Evolutionary conservation across 2,329 filamentous ascomycete genomes (phyloP), one percentile per base, ranked within the genome.

Genomic region (Macrophomina pseudophaseolina): DNA sequence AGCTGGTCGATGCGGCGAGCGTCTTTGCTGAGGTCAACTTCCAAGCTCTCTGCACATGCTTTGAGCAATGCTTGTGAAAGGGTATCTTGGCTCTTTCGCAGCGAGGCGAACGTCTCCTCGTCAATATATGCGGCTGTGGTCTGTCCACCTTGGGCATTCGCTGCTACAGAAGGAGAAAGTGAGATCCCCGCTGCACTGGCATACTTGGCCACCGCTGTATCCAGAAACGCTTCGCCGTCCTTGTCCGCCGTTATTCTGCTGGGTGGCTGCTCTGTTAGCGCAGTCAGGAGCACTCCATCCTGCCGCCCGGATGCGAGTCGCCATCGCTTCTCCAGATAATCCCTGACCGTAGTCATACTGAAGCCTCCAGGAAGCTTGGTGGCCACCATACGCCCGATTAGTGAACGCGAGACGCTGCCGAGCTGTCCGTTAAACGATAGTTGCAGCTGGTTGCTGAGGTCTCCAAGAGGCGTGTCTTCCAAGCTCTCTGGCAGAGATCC

Each of bases 401-500:
- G 49, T 7, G 49, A 52, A n/a, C 30, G 28, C 4, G 49, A 32
- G 49, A 32, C 28, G 49, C 11, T 32, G 12, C 49, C 49, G 3
- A 52, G 49, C 48, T 32, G 48, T 5, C 48, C 48, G 48, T 51
- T 51, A 30, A 51, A 51, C 2, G 48, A 51, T 30, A 51, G 48
- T 14, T 51, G 48, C 48, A 51, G 48, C 48, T 51, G 48, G 48
- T 30, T 11, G 38, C 44, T 56, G 8, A 66, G 64, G 7, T 59
- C 53, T n/a, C 23, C 35, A 3, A 66, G n/a, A 18, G 53, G 44
- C 23, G 58, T 23, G n/a, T 66, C 64, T 30, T 66, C 64, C 16
- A 42, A 23, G 9, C 38, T 38, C n/a, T 66, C 64, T 28, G 64
- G 64, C 18, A 52, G 28, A 38, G 42, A 44, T 30, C 64, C 42